These are phyloP conservation scores for Trichophyton equinum DNA, from an alignment of 2,329 filamentous ascomycete genomes.

Conservation along the genomic window DNA sequence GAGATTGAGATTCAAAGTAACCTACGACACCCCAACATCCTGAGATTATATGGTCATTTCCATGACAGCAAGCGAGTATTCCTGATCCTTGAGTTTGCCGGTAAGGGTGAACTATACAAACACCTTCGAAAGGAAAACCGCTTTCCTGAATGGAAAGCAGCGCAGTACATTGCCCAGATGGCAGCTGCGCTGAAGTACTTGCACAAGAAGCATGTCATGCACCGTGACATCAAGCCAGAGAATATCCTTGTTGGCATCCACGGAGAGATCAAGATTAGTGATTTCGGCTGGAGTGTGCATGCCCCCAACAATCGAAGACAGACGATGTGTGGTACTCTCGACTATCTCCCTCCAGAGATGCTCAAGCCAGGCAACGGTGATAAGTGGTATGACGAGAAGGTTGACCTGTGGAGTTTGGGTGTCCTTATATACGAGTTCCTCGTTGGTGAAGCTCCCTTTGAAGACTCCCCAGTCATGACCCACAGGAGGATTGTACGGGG, in stretches of 20 bases:
- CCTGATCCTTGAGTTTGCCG: constrained; percentile 75
- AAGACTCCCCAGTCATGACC: constrained; percentile 90
- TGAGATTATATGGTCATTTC: constrained; percentile 75
- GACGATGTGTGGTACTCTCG: constrained; percentile 93
- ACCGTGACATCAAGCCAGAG: constrained; percentile 94
- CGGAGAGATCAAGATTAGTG: constrained; percentile 95
- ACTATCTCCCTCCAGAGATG: constrained; percentile 98
- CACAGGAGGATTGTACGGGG: constrained; percentile 75
- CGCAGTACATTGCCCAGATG: constrained; percentile 82
- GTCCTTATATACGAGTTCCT: constrained; percentile 95
- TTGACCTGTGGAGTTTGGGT: constrained; percentile 91
- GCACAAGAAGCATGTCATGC: constrained; percentile 94
- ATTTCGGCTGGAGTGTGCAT: constrained; percentile 98
- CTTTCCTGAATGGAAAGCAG: constrained; percentile 76
- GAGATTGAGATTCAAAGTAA: constrained; percentile 88
- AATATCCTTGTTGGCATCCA: constrained; percentile 94
- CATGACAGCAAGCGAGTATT: constrained; percentile 82
- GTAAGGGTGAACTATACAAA: constrained; percentile 79
- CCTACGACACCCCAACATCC: constrained; percentile 71
- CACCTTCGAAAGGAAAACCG: constrained; percentile 64
- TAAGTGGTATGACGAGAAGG: constrained; percentile 88
- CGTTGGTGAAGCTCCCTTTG: constrained; percentile 90
- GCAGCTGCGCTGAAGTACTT: constrained; percentile 79
- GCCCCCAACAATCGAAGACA: constrained; percentile 86
- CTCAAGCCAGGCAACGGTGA: constrained; percentile 66